Evolutionary conservation across 2,329 filamentous ascomycete species (phyloP), one percentile per base, ranked within the genome.

Genomic region (Epichloe glyceriae): DNA sequence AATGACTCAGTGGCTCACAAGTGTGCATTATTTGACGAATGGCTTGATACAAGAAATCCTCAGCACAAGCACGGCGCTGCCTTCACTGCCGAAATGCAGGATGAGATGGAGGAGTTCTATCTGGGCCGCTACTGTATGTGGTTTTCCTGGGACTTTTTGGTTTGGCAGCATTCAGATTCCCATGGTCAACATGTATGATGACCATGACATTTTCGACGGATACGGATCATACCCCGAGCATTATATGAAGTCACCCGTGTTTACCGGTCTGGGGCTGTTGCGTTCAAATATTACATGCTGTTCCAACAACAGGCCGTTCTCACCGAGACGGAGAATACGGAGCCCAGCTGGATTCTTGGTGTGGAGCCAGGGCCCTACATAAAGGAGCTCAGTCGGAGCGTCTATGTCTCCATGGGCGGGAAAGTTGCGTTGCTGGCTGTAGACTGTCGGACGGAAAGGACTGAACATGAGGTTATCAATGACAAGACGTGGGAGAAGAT

Each of bases 261-360:
- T 98, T 64, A 85, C 83, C 2, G 93, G 94, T 0, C 68, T 98
- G 8, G 94, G 2, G 86, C 85, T 38, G 82, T 97, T 47, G 91
- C 91, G 0, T 97, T 93, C 78, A 98, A 98, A 66, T 98, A 97
- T 68, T 98, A 98, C 62, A 85, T 98, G 82, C 77, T 98, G 8
- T 98, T 98, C 71, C 93, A 98, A 66, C 93, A 98, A 59, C 94
- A 98, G 66, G 95, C 86, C 57, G 74, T 95, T 3, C 71, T 80
- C 1, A 79, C 83, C 44, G 93, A 98, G 69, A 88, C 83, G 0
- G 83, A 94, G 57, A 73, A 77, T 37, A 79, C 86, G 3, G 94
- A 98, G 65, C 88, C 91, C 2, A 96, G 88, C 62, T 97, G 93
- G 93, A 71, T 94, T 17, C 70, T 97, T 4, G 93, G 93, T 5